Evolutionary conservation across 2,329 filamentous ascomycete species (phyloP), one percentile per base, ranked within the genome.

Genomic region (Ilyonectria destructans): DNA sequence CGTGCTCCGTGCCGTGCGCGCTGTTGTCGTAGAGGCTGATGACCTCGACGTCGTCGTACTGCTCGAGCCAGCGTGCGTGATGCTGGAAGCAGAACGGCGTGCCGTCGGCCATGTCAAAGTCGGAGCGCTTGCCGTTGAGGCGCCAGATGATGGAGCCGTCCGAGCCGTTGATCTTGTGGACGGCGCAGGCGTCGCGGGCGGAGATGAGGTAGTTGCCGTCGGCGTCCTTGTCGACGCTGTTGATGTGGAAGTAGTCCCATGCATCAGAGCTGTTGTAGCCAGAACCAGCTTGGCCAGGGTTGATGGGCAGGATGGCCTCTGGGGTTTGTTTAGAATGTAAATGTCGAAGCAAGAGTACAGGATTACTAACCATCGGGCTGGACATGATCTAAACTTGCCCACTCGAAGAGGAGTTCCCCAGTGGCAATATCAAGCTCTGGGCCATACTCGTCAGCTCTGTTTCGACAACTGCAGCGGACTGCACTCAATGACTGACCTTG

Each of bases 181-280:
- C 76, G 26, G 84, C 81, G 69, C 83, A 83, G 35, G 82, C 80
- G 70, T 88, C 82, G 3, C 87, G 84, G 1, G 84, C 81, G 0
- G 87, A 89, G n/a, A 90, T 80, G 15, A 89, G 77, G 58, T 87
- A 90, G 71, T 89, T 85, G 23, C 74, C 73, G 0, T 81, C 71
- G 1, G 77, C 72, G 62, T 85, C 84, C 73, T 88, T 87, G 72
- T 88, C 85, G 37, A 90, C 81, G 37, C 85, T 86, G 78, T 89
- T 89, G 77, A 89, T 85, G 75, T 89, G 87, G 75, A 89, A 89
- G 69, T 85, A 89, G 71, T 90, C 88, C 81, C 86, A 90, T 1
- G 83, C 75, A n/a, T 70, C 70, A 19, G 72, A 74, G 21, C 64
- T 69, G 55, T 79, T 80, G 58, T 74, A 78, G 4, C 79, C 79